Evolutionary conservation across 371 early-diverging fungal genomes (phyloP).

Genomic region (Dichotomocladium elegans): DNA sequence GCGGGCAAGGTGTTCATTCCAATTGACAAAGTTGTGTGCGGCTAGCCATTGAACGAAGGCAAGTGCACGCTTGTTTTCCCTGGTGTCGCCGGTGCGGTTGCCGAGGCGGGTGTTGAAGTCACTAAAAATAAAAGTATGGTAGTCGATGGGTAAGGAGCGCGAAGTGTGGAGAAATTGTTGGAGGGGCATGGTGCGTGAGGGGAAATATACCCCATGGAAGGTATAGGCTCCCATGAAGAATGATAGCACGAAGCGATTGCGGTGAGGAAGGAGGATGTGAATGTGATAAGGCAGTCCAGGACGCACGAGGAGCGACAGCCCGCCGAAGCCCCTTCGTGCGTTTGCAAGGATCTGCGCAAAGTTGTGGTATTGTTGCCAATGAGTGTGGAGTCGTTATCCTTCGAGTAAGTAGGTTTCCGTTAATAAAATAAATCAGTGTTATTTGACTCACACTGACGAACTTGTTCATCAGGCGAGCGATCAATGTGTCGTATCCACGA

Average conservation of each 20-base stretch:
- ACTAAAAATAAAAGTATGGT: slow-evolving; percentile 1
- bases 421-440: too few species aligned
- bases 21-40: background rate
- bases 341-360: too few species aligned
- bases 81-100: background rate
- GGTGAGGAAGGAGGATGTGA: background rate
- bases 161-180: background rate
- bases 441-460: too few species aligned
- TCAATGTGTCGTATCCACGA: too few species aligned
- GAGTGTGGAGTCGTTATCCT: too few species aligned
- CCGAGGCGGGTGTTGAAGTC: slow-evolving; percentile 1
- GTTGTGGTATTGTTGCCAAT: too few species aligned
- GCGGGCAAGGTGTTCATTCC: background rate
- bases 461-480: too few species aligned
- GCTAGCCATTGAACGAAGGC: background rate
- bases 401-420: too few species aligned
- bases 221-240: background rate
- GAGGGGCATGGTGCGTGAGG: background rate
- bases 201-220: background rate
- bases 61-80: background rate
- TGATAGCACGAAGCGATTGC: background rate
- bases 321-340: slow-evolving; percentile 1
- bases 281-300: background rate
- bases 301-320: background rate
- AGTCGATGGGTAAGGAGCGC: background rate